Evolutionary conservation across 2,329 filamentous ascomycete genomes (phyloP).

Genomic region (Scedosporium minutisporum): DNA sequence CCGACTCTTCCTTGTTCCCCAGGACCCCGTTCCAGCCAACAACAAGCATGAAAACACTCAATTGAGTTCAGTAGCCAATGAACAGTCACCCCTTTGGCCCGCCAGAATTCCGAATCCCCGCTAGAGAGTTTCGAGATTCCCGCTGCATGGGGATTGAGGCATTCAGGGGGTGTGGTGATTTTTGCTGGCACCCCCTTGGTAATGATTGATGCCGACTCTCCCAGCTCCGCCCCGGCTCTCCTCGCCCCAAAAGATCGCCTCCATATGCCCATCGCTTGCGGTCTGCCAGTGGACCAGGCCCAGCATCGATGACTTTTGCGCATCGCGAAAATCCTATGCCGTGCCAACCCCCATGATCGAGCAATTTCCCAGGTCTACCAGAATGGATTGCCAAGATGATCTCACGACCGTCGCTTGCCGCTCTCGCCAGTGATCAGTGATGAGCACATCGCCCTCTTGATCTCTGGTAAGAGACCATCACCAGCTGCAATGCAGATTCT

Average conservation of each 20-base stretch:
- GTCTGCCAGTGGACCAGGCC: not conserved
- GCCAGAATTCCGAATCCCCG: not conserved
- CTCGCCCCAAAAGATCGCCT: not conserved
- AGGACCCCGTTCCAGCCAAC: not conserved
- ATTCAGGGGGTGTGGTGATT: not conserved
- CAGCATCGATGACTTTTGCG: not conserved
- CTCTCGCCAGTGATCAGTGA: not conserved
- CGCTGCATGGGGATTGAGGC: not conserved
- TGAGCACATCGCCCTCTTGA: not conserved
- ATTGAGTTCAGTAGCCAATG: not conserved
- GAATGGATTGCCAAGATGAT: not conserved
- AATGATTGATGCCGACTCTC: not conserved
- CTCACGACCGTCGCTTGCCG: not conserved
- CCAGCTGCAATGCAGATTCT: not conserved
- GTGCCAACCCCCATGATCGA: not conserved
- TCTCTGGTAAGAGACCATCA: not conserved
- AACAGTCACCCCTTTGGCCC: not conserved
- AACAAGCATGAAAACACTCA: too few relatives aligned
- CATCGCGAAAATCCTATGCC: constrained; percentile 1
- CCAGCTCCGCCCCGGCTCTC: not conserved
- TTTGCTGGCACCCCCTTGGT: not conserved
- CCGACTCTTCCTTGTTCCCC: not conserved
- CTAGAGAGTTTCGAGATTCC: not conserved
- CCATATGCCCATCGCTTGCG: not conserved
- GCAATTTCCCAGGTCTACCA: not conserved